Conservation (phyloP, 148 eudicot species). For the Rhododendron mucronatum region DNA sequence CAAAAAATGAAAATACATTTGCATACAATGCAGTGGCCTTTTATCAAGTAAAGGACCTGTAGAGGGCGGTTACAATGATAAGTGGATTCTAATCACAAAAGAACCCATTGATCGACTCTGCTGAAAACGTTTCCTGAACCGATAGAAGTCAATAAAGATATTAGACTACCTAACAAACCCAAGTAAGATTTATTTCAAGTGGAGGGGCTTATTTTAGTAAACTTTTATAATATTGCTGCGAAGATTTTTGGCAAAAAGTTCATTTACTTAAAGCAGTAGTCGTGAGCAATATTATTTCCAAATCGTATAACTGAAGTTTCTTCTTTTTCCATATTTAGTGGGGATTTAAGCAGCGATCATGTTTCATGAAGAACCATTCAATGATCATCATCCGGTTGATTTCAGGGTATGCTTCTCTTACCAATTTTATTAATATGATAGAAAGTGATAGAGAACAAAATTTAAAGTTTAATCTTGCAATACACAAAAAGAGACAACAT, state of each 20-base stretch:
- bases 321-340: constrained; percentile 43
- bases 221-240: neutral
- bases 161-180: neutral
- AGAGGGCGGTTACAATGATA: neutral
- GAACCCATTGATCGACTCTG: neutral
- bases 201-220: neutral
- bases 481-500: neutral
- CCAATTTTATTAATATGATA: neutral
- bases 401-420: constrained; percentile 63
- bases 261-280: neutral
- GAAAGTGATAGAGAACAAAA: neutral
- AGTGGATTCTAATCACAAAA: neutral
- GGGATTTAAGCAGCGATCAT: constrained; percentile 83
- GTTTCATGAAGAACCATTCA: constrained; percentile 88
- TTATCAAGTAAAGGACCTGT: neutral
- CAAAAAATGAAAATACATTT: neutral
- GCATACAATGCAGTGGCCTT: neutral
- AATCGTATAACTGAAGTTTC: neutral
- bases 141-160: neutral
- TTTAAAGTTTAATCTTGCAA: neutral
- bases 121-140: neutral
- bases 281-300: neutral
- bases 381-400: constrained; percentile 67
- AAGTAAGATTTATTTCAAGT: neutral
- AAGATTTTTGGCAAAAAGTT: neutral